Evolutionary conservation across 2,329 filamentous ascomycete species (phyloP).

Genomic region (Fusarium sp.): DNA sequence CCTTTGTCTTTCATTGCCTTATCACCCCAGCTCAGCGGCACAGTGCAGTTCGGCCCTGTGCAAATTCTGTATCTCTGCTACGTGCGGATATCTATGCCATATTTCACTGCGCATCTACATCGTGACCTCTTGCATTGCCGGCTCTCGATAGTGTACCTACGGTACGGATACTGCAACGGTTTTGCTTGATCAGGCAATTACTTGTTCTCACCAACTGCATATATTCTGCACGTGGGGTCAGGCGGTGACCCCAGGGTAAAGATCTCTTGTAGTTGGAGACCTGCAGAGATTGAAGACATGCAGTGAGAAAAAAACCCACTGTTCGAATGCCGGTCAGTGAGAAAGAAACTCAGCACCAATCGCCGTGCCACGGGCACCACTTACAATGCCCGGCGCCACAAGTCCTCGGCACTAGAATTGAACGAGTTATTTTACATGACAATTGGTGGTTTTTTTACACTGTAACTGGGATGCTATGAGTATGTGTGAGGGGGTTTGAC

Average conservation of each 20-base stretch:
- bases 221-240: slow-evolving; percentile 40
- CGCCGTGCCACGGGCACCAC: slow-evolving; percentile 36
- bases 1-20: slow-evolving; percentile 29
- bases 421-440: slow-evolving; percentile 12
- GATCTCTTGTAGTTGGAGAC: slow-evolving; percentile 17
- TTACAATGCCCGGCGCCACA: slow-evolving; percentile 17
- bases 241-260: slow-evolving; percentile 34
- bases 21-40: slow-evolving; percentile 40
- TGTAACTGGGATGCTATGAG: background rate
- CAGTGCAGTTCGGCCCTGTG: slow-evolving; percentile 29
- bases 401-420: slow-evolving; percentile 4
- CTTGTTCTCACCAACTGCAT: slow-evolving; percentile 39
- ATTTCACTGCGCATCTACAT: background rate
- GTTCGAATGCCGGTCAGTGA: slow-evolving; percentile 6
- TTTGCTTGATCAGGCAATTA: slow-evolving; percentile 35
- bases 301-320: slow-evolving; percentile 1
- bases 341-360: slow-evolving; percentile 28
- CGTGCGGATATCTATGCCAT: slow-evolving; percentile 32
- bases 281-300: slow-evolving; percentile 6
- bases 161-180: slow-evolving; percentile 23
- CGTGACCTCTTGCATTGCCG: slow-evolving; percentile 27
- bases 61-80: slow-evolving; percentile 18
- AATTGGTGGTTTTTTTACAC: slow-evolving; percentile 3
- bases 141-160: slow-evolving; percentile 18
- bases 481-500: background rate